Conservation (phyloP, 2,329 filamentous ascomycete species). For the Huntiella savannae region DNA sequence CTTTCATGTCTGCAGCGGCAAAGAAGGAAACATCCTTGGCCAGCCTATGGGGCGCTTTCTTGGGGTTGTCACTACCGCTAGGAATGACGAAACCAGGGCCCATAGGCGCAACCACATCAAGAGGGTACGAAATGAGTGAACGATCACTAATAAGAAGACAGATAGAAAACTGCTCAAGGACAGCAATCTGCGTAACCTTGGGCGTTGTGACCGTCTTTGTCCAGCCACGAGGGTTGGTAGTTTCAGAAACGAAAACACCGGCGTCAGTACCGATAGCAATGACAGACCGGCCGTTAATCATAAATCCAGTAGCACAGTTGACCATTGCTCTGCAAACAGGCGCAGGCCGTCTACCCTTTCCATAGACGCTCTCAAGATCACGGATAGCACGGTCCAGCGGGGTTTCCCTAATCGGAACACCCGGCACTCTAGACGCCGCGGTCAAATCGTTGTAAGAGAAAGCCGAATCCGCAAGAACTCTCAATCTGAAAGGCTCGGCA, state of each 20-base stretch:
- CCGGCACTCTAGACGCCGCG: constrained; percentile 36
- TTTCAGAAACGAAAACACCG: constrained; percentile 78
- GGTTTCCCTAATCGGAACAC: constrained; percentile 71
- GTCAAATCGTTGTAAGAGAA: constrained; percentile 60
- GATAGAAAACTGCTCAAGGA: constrained; percentile 87
- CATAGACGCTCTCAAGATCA: constrained; percentile 67
- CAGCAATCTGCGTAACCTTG: constrained; percentile 77
- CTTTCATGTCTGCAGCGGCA: constrained; percentile 90
- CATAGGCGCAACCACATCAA: constrained; percentile 60
- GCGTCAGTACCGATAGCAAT: constrained; percentile 90
- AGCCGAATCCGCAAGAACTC: constrained; percentile 79
- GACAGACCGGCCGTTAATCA: constrained; percentile 64
- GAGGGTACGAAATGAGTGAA: constrained; percentile 76
- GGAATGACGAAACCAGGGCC: constrained; percentile 34
- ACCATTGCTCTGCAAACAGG: constrained; percentile 72
- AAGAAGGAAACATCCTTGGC: constrained; percentile 94
- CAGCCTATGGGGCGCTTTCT: constrained; percentile 79
- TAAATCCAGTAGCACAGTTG: constrained; percentile 85
- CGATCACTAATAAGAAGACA: constrained; percentile 85
- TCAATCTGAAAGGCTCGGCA: constrained; percentile 81
- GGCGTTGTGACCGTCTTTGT: constrained; percentile 56
- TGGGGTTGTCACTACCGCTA: constrained; percentile 48
- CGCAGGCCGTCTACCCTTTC: constrained; percentile 46
- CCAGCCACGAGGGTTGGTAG: constrained; percentile 82
- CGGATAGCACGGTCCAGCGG: constrained; percentile 79